A percentile compares a stretch with the other conserved stretches of the same genome.
These are phyloP conservation scores for Biscogniauxia sp. DNA, from an alignment of 2,329 filamentous ascomycete species.

Conservation along the genomic window DNA sequence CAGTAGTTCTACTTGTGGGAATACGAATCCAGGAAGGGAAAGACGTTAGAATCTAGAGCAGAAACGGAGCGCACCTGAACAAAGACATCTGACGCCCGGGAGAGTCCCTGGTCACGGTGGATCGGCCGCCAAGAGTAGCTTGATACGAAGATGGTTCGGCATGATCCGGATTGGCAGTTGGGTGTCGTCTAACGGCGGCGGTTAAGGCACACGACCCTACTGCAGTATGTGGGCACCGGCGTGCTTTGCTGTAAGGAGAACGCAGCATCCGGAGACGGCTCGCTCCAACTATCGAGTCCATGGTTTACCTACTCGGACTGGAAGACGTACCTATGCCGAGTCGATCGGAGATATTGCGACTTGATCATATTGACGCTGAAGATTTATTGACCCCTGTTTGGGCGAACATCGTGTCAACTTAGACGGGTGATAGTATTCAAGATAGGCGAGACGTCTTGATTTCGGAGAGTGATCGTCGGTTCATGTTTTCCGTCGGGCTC, in stretches of 20 bases:
- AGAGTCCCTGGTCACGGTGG: slow-evolving; percentile 17
- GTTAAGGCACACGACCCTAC: neutral
- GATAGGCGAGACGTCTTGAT: neutral
- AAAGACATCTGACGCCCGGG: slow-evolving; percentile 16
- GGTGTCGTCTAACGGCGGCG: neutral
- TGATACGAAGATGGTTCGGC: slow-evolving; percentile 2
- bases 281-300: neutral
- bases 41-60: slow-evolving; percentile 24
- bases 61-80: slow-evolving; percentile 19
- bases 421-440: neutral
- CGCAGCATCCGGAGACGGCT: neutral
- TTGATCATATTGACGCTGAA: neutral
- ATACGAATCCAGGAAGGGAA: slow-evolving; percentile 28
- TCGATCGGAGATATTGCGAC: neutral
- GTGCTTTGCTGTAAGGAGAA: neutral
- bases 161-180: slow-evolving; percentile 3
- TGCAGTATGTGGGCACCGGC: neutral
- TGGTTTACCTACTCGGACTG: neutral
- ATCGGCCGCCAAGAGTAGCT: slow-evolving; percentile 14
- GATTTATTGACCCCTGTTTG: neutral
- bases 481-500: neutral
- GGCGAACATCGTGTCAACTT: neutral
- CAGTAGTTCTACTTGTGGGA: slow-evolving; percentile 10
- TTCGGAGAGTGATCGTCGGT: neutral
- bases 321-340: neutral